phyloP scores from a whole-genome alignment of 352 stramenopile species.

The Pythium brachiatum region DNA sequence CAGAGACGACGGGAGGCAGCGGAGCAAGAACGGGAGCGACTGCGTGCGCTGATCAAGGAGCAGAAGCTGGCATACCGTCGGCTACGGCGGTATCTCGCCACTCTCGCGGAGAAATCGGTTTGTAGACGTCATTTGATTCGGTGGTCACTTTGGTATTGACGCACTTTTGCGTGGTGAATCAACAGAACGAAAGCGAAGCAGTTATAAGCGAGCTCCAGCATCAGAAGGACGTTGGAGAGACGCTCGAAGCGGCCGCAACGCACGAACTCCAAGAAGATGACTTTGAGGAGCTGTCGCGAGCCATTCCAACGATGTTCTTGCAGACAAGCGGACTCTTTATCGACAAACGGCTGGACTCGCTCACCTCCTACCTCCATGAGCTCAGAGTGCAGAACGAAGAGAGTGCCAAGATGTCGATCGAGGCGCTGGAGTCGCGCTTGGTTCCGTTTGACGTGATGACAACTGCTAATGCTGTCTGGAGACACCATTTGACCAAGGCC shows the following conservation, averaged over 20 bases:
- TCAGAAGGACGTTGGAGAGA: slow-evolving; percentile 5
- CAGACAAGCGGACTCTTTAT: slow-evolving; percentile 11
- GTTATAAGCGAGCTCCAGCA: background rate
- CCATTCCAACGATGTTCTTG: slow-evolving; percentile 8
- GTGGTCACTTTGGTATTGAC: too few relatives aligned
- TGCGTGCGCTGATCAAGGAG: slow-evolving; percentile 8
- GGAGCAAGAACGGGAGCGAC: slow-evolving; percentile 6
- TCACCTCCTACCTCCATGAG: slow-evolving; percentile 2
- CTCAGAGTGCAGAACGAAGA: slow-evolving; percentile 12
- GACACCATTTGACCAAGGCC: slow-evolving; percentile 12
- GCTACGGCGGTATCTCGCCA: slow-evolving; percentile 7
- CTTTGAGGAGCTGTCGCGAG: slow-evolving; percentile 10
- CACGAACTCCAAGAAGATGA: background rate
- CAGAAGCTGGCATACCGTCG: slow-evolving; percentile 13
- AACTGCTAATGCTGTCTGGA: slow-evolving; percentile 13
- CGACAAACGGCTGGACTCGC: slow-evolving; percentile 4
- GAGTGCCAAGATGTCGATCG: slow-evolving; percentile 9
- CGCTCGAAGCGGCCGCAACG: background rate
- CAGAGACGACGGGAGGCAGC: slow-evolving; percentile 10
- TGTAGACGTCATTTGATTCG: background rate
- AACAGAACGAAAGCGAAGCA: too few relatives aligned
- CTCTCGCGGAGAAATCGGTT: slow-evolving; percentile 4
- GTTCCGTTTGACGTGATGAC: slow-evolving; percentile 13
- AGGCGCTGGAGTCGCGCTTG: slow-evolving; percentile 13
- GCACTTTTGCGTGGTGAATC: too few relatives aligned